Evolutionary conservation across 2,329 filamentous ascomycete genomes (phyloP).

Genomic region (Colletotrichum neosansevieriae): DNA sequence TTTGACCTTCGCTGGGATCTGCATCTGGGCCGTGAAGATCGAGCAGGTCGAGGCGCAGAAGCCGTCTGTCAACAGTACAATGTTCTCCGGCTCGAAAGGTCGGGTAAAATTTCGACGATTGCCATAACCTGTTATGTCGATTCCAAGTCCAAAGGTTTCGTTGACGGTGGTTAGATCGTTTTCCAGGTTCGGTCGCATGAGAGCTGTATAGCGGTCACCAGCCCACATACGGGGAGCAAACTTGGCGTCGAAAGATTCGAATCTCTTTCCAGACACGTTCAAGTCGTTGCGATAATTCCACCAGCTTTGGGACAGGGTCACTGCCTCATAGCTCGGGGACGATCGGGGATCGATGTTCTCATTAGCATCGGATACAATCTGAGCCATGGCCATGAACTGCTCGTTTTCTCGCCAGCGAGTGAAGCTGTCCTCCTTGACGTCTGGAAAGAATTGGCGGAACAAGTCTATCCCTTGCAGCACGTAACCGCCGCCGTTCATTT

Average conservation of each 20-base stretch:
- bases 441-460: slow-evolving; percentile 65
- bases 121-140: slow-evolving; percentile 63
- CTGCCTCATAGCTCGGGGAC: slow-evolving; percentile 51
- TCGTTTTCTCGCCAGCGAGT: slow-evolving; percentile 53
- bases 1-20: slow-evolving; percentile 41
- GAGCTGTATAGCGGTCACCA: slow-evolving; percentile 65
- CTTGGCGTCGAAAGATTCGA: slow-evolving; percentile 60
- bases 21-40: slow-evolving; percentile 66
- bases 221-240: slow-evolving; percentile 55
- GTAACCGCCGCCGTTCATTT: slow-evolving; percentile 67
- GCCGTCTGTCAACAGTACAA: slow-evolving; percentile 69
- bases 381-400: slow-evolving; percentile 59
- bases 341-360: slow-evolving; percentile 58
- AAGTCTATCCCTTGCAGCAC: slow-evolving; percentile 69
- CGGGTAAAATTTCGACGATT: slow-evolving; percentile 59
- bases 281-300: slow-evolving; percentile 57
- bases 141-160: slow-evolving; percentile 54
- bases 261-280: slow-evolving; percentile 60
- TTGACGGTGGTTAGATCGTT: slow-evolving; percentile 56
- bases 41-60: slow-evolving; percentile 70
- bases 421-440: slow-evolving; percentile 52
- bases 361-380: slow-evolving; percentile 57
- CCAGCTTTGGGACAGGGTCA: slow-evolving; percentile 60
- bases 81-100: slow-evolving; percentile 68
- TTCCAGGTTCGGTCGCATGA: slow-evolving; percentile 63